Conservation (phyloP, 768 basidiomycete genomes). For the Calocybe cyanea region DNA sequence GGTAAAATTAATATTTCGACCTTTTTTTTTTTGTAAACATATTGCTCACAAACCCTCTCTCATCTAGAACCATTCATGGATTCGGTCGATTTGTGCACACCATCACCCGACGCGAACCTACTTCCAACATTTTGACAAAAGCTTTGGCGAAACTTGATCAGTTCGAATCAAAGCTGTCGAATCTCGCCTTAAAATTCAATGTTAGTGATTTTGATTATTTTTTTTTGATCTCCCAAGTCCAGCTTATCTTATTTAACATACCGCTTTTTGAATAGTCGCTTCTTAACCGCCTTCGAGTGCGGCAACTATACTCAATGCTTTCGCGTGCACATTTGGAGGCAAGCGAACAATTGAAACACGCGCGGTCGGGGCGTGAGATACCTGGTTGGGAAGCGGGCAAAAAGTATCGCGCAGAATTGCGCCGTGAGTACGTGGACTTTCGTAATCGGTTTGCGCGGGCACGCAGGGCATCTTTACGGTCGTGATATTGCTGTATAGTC, state of each 20-base stretch:
- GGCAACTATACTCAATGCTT: constrained; percentile 28
- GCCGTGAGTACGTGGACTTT: constrained; percentile 23
- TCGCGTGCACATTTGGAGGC: constrained; percentile 28
- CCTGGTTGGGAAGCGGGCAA: constrained; percentile 31
- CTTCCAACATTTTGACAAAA: constrained; percentile 8
- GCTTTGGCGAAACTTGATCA: constrained; percentile 30
- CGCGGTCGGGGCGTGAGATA: constrained; percentile 24
- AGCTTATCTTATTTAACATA: too few species aligned
- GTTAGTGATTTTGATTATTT: constrained; percentile 17
- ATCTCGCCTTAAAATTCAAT: constrained; percentile 33
- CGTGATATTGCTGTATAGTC: neutral
- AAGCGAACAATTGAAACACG: constrained; percentile 19
- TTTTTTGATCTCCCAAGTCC: neutral
- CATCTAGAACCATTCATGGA: constrained; percentile 6
- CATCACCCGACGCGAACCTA: constrained; percentile 5
- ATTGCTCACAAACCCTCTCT: constrained; percentile 2
- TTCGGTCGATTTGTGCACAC: constrained; percentile 8
- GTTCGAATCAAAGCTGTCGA: constrained; percentile 34
- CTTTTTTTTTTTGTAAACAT: neutral
- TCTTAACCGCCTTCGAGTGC: constrained; percentile 30
- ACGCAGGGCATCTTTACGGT: constrained; percentile 9
- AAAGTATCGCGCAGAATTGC: constrained; percentile 25
- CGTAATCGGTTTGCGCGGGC: constrained; percentile 9
- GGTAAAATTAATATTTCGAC: constrained; percentile 2
- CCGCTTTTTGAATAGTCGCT: constrained; percentile 5